Evolutionary conservation across 129 eudicot species (phyloP).

Genomic region (Saposhnikovia divaricata): DNA sequence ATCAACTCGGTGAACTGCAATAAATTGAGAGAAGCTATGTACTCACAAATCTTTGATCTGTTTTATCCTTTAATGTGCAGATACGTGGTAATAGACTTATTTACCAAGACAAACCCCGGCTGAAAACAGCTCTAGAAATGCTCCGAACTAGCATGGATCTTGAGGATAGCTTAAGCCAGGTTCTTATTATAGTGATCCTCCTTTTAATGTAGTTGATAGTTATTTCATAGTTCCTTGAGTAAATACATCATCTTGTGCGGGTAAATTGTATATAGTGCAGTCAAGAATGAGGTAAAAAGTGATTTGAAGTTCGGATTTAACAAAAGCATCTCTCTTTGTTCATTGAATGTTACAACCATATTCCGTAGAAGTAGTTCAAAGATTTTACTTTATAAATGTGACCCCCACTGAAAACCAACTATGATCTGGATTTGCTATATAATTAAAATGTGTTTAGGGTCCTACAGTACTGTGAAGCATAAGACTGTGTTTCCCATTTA

Average conservation of each 20-base stretch:
- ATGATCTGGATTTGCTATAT: not conserved
- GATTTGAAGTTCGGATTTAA: not conserved
- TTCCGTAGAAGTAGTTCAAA: not conserved
- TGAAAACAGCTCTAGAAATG: constrained; percentile 97
- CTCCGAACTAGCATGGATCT: constrained; percentile 92
- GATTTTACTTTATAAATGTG: not conserved
- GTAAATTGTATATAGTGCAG: not conserved
- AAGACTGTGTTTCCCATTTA: not conserved
- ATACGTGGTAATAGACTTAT: constrained; percentile 72
- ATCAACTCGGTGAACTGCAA: not conserved
- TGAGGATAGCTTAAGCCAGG: constrained; percentile 79
- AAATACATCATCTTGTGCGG: not conserved
- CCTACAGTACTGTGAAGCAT: not conserved
- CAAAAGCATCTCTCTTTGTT: not conserved
- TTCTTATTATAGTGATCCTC: constrained; percentile 1
- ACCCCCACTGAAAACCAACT: not conserved
- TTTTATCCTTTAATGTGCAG: constrained; percentile 27
- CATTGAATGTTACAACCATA: not conserved
- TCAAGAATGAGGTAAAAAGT: not conserved
- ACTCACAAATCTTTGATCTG: not conserved
- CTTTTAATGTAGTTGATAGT: not conserved
- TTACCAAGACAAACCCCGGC: constrained; percentile 84
- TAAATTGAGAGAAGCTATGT: not conserved
- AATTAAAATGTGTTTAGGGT: not conserved
- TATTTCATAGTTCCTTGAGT: not conserved